Percentiles rank a stretch among this genome's conserved stretches.
Evolutionary conservation across 129 eudicot genomes (phyloP).

Genomic region (Helianthus annuus): DNA sequence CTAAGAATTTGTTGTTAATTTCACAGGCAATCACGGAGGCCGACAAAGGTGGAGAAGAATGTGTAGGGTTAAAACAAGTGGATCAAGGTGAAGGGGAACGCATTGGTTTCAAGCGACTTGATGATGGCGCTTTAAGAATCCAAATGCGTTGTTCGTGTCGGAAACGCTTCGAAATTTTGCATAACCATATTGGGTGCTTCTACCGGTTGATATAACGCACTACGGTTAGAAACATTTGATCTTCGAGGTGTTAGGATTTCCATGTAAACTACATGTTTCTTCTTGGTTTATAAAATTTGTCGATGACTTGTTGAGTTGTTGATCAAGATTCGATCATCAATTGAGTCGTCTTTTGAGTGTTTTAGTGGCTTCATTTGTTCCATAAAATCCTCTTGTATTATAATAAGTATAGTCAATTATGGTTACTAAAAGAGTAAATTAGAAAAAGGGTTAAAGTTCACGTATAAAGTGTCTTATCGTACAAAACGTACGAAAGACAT

Average conservation of each 20-base stretch:
- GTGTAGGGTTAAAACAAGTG: neutral
- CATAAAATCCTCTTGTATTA: neutral
- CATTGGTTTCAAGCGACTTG: neutral
- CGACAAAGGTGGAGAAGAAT: neutral
- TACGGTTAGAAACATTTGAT: neutral
- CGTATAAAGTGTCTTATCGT: no score
- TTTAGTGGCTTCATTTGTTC: no score
- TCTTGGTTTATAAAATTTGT: neutral
- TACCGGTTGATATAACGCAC: constrained; percentile 2
- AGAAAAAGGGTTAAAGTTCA: no score
- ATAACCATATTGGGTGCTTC: constrained; percentile 21
- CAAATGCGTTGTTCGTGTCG: constrained; percentile 13
- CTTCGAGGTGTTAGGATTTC: no score
- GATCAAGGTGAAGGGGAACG: constrained; percentile 1
- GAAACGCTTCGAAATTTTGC: constrained; percentile 13
- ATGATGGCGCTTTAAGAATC: neutral
- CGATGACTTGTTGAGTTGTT: neutral
- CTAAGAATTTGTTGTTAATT: neutral
- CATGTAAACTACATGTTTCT: neutral
- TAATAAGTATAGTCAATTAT: no score
- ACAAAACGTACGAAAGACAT: no score
- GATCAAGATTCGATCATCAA: neutral
- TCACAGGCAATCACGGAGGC: constrained; percentile 5
- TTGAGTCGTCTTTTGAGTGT: neutral
- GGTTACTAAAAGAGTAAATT: no score